A percentile compares a stretch with the other conserved stretches of the same genome.
Conservation (phyloP, 176 grass and related monocot species). For the Dactylis glomerata region DNA sequence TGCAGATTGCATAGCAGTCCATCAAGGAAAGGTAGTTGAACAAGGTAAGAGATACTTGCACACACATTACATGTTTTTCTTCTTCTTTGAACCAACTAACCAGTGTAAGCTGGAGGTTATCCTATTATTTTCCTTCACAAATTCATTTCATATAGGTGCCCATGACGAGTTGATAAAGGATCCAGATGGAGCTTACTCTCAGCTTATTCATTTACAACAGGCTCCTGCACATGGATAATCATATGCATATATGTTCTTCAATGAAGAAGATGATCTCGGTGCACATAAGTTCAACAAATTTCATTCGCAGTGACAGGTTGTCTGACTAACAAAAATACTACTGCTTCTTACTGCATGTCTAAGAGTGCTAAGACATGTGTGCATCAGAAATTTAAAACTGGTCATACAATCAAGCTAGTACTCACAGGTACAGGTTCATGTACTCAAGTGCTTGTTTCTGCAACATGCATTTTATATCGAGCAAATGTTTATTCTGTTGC, state of each 20-base stretch:
- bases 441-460: conserved; percentile 10
- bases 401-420: not conserved
- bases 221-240: not conserved
- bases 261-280: conserved; percentile 4
- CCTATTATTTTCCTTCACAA: not conserved
- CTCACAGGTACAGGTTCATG: not conserved
- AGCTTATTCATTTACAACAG: conserved; percentile 62
- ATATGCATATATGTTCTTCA: not conserved
- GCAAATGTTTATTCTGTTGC: not conserved
- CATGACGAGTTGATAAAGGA: conserved; percentile 61
- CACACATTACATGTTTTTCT: conserved; percentile 19
- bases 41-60: conserved; percentile 40
- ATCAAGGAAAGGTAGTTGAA: conserved; percentile 70
- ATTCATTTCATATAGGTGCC: conserved; percentile 42
- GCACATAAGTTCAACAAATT: not conserved
- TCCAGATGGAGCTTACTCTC: conserved; percentile 66
- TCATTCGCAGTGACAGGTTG: not conserved
- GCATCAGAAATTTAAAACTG: conserved; percentile 3
- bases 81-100: not conserved
- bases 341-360: not conserved
- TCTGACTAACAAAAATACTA: conserved; percentile 14
- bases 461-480: not conserved
- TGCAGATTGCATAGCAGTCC: conserved; percentile 64
- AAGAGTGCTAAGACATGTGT: not conserved
- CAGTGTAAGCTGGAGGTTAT: not conserved